Evolutionary conservation across 148 eudicot species (phyloP).

Genomic region (Salicornia ramosissima): DNA sequence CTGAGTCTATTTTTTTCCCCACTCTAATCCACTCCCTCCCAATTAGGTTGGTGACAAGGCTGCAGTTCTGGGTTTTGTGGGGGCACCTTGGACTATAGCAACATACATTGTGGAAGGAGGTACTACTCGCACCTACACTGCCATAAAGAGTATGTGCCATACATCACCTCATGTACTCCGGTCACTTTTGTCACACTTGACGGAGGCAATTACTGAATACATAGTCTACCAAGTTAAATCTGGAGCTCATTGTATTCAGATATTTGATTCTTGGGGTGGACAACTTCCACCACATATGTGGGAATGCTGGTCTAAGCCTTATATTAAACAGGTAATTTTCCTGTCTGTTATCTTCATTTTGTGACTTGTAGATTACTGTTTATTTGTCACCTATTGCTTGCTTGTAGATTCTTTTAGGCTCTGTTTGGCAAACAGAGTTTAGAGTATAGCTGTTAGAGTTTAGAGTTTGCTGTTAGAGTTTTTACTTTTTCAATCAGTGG

Average conservation of each 20-base stretch:
- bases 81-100: constrained; percentile 98
- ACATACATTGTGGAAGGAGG: constrained; percentile 97
- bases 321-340: constrained; percentile 63
- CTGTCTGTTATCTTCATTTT: not conserved
- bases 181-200: constrained; percentile 69
- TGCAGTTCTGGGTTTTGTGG: constrained; percentile 94
- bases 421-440: no score
- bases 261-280: constrained; percentile 99
- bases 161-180: constrained; percentile 68
- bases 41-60: constrained; percentile 79
- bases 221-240: constrained; percentile 74
- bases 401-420: not conserved
- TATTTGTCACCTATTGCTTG: not conserved
- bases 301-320: constrained; percentile 97
- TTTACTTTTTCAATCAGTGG: no score
- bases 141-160: constrained; percentile 93
- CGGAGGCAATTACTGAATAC: constrained; percentile 82
- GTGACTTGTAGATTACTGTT: not conserved
- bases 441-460: no score
- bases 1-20: constrained; percentile 12
- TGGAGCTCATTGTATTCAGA: constrained; percentile 94
- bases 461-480: no score
- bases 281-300: constrained; percentile 90
- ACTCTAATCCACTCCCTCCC: constrained; percentile 19
- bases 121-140: constrained; percentile 87